These are phyloP conservation scores for Aspergillus thermomutatus DNA, from an alignment of 2,329 filamentous ascomycete genomes.

Conservation along the genomic window DNA sequence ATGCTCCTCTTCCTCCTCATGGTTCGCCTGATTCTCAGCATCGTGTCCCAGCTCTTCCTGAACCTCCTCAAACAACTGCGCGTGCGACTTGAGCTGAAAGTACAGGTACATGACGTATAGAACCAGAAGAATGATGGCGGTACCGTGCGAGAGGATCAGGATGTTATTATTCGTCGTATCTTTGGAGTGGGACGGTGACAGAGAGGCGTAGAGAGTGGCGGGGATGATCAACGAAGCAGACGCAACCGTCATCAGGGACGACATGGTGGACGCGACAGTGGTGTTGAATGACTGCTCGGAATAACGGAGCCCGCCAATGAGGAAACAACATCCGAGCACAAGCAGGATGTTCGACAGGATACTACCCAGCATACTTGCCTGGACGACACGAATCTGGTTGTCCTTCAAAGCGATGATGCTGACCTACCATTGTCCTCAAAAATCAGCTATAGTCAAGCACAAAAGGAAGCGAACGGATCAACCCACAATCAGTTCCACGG, in stretches of 20 bases:
- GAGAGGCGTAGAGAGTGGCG: slow-evolving; percentile 67
- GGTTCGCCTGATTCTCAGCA: slow-evolving; percentile 32
- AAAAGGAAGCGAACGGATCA: slow-evolving; percentile 62
- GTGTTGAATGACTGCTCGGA: slow-evolving; percentile 61
- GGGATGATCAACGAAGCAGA: slow-evolving; percentile 77
- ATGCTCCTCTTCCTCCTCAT: slow-evolving; percentile 47
- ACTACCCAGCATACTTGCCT: slow-evolving; percentile 93
- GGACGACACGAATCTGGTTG: slow-evolving; percentile 90
- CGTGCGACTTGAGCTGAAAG: slow-evolving; percentile 75
- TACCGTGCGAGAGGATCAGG: slow-evolving; percentile 69
- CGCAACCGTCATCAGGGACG: slow-evolving; percentile 70
- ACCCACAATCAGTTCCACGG: slow-evolving; percentile 67
- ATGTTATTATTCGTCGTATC: slow-evolving; percentile 52
- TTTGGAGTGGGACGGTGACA: slow-evolving; percentile 42
- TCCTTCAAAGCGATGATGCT: slow-evolving; percentile 86
- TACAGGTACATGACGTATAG: slow-evolving; percentile 74
- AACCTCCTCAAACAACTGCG: slow-evolving; percentile 63
- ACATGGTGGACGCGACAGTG: slow-evolving; percentile 52
- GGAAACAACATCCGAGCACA: slow-evolving; percentile 77
- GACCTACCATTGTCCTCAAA: slow-evolving; percentile 53
- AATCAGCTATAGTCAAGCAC: background rate
- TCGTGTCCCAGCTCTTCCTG: slow-evolving; percentile 38
- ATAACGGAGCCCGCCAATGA: slow-evolving; percentile 68
- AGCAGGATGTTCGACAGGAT: slow-evolving; percentile 93
- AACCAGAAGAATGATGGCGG: slow-evolving; percentile 68